Percentiles rank a stretch among this genome's conserved stretches.
Conservation (phyloP, 2,329 filamentous ascomycete genomes). For the Didymella arachidicola region DNA sequence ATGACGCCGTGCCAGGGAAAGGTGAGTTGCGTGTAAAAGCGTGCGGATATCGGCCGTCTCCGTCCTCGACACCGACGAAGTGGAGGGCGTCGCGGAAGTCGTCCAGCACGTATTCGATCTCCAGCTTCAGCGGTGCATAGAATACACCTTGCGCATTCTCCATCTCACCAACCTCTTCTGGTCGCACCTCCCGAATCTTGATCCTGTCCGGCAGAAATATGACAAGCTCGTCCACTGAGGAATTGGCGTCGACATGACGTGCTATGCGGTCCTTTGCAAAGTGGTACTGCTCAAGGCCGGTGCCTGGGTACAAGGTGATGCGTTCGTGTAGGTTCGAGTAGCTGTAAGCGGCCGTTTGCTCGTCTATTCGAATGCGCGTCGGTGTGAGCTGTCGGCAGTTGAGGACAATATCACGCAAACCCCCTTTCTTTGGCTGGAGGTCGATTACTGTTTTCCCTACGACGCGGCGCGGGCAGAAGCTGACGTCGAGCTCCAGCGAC, state of each 20-base stretch:
- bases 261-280: constrained; percentile 74
- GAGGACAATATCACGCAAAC: constrained; percentile 63
- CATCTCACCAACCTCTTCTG: constrained; percentile 53
- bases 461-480: constrained; percentile 78
- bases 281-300: constrained; percentile 76
- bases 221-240: constrained; percentile 62
- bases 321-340: constrained; percentile 72
- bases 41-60: constrained; percentile 86
- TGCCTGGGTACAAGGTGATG: constrained; percentile 67
- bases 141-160: constrained; percentile 38
- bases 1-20: constrained; percentile 80
- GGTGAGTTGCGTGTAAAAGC: constrained; percentile 85
- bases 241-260: constrained; percentile 60
- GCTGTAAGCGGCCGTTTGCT: constrained; percentile 48
- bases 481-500: constrained; percentile 86
- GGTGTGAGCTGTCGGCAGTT: constrained; percentile 70
- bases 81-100: constrained; percentile 86
- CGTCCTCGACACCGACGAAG: constrained; percentile 84
- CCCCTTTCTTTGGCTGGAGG: constrained; percentile 69
- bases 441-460: constrained; percentile 83
- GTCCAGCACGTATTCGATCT: constrained; percentile 79
- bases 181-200: constrained; percentile 67
- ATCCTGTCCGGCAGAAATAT: constrained; percentile 68
- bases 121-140: constrained; percentile 68
- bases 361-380: constrained; percentile 59